Evolutionary conservation across 495 filamentous ascomycete species (phyloP), one percentile per base, ranked within the genome.

Genomic region (Articulospora tetracladia): DNA sequence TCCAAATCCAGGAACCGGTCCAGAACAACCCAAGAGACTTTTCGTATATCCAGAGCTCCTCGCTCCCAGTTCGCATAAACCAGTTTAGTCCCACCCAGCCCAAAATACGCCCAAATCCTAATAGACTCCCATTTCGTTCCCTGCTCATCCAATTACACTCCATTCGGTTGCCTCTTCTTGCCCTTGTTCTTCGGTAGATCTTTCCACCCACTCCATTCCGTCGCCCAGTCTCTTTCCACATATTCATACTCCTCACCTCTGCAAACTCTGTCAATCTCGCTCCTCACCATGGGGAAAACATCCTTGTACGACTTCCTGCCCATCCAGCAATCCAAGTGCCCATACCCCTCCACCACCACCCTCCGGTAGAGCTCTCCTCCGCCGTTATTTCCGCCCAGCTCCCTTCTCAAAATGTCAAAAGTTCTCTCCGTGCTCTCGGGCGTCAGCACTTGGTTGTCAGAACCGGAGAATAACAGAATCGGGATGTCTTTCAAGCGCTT

Each of bases 311-410:
- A 83, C 47, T 79, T 73, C 39, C 79, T 76, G 0, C 86, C 85
- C 77, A 88, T 84, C 81, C 85, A 87, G 52, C 76, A 77, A 71
- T 89, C 86, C 54, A 89, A 67, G 66, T 89, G 86, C 24, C 86
- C 86, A 58, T 87, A 85, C n/a, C 82, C 80, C 8, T 81, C 77
- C 8, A 86, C 77, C 7, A 86, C 75, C 22, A 73, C 64, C 19
- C 84, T 70, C 39, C 72, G 73, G 68, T 87, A 88, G 50, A 74
- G 55, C 17, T 66, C 59, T 39, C 68, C 64, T 0, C 50, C 50
- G 39, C 39, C 39, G 24, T 22, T 22, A 7, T 26, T 50, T 25
- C 47, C 20, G 2, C 81, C 80, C 69, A 88, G 86, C 17, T 62
- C 64, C 24, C 83, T 73, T 41, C 79, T 76, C 30, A 88, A 72